phyloP scores from a whole-genome alignment of 805 yeast genomes.

The Yamadazyma olivae region DNA sequence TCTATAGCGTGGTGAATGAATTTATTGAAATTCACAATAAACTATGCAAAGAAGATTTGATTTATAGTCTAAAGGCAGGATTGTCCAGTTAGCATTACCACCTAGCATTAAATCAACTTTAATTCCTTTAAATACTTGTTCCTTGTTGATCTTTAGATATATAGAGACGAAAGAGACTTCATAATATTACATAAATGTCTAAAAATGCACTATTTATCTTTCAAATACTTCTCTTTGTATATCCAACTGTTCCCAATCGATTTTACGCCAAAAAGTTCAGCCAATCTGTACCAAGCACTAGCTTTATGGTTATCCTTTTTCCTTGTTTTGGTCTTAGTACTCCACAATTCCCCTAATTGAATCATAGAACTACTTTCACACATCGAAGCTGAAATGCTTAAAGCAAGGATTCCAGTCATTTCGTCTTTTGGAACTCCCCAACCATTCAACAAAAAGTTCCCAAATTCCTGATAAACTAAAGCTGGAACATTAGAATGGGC shows the following conservation, averaged over 20 bases:
- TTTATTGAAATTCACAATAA: conserved; percentile 23
- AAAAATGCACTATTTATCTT: background rate
- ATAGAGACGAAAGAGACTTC: too few relatives aligned
- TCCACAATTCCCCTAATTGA: conserved; percentile 69
- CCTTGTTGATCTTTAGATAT: too few relatives aligned
- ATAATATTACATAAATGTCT: too few relatives aligned
- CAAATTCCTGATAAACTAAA: conserved; percentile 59
- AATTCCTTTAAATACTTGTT: too few relatives aligned
- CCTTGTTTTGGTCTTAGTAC: conserved; percentile 48
- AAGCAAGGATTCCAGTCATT: conserved; percentile 50
- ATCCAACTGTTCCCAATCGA: conserved; percentile 74
- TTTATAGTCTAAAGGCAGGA: conserved; percentile 16
- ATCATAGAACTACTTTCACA: conserved; percentile 70
- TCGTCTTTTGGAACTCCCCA: conserved; percentile 57
- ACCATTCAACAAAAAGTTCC: conserved; percentile 53
- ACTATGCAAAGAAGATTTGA: conserved; percentile 9
- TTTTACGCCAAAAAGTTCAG: conserved; percentile 59
- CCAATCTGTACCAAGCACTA: conserved; percentile 67
- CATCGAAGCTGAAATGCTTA: conserved; percentile 62
- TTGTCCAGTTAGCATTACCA: conserved; percentile 9
- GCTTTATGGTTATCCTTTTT: conserved; percentile 61
- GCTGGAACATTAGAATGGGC: conserved; percentile 43
- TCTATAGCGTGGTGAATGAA: conserved; percentile 28
- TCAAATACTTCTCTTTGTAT: conserved; percentile 62
- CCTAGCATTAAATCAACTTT: too few relatives aligned